phyloP scores from a whole-genome alignment of 1,139 yeast genomes.

The Suhomyces atakaporum region DNA sequence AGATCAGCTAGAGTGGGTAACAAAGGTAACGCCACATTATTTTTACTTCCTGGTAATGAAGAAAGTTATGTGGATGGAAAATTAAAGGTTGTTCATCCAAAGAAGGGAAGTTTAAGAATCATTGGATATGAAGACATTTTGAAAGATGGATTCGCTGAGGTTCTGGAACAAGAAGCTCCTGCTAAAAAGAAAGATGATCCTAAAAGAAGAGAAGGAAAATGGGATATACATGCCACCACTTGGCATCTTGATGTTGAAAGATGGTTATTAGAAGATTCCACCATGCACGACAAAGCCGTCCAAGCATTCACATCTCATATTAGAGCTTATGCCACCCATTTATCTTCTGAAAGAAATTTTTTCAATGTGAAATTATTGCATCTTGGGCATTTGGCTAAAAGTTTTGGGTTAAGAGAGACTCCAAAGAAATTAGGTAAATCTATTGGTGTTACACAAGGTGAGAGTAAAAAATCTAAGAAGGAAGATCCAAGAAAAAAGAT shows the following conservation, averaged over 20 bases:
- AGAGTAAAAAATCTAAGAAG: slow-evolving; percentile 40
- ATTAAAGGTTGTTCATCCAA: slow-evolving; percentile 58
- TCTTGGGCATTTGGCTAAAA: slow-evolving; percentile 92
- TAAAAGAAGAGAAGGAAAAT: slow-evolving; percentile 46
- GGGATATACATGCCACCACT: slow-evolving; percentile 96
- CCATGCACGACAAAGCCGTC: slow-evolving; percentile 61
- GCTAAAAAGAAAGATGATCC: slow-evolving; percentile 24
- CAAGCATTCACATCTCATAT: slow-evolving; percentile 86
- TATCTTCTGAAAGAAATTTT: slow-evolving; percentile 70
- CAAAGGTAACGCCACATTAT: slow-evolving; percentile 65
- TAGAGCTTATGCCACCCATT: slow-evolving; percentile 96
- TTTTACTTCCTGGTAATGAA: slow-evolving; percentile 84
- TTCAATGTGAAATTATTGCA: slow-evolving; percentile 83
- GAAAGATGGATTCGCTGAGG: slow-evolving; percentile 63
- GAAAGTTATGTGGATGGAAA: slow-evolving; percentile 73
- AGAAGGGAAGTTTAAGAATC: slow-evolving; percentile 42
- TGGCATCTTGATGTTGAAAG: slow-evolving; percentile 93
- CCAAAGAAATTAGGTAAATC: slow-evolving; percentile 72
- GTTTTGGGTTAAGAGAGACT: slow-evolving; percentile 91
- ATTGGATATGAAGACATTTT: slow-evolving; percentile 52
- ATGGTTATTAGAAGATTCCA: slow-evolving; percentile 73
- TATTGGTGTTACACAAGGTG: slow-evolving; percentile 26
- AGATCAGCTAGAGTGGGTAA: slow-evolving; percentile 76
- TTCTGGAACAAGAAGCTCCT: slow-evolving; percentile 11
- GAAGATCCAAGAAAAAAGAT: slow-evolving; percentile 69